Evolutionary conservation across 2,329 filamentous ascomycete species (phyloP).

Genomic region (Alternaria consortialis): DNA sequence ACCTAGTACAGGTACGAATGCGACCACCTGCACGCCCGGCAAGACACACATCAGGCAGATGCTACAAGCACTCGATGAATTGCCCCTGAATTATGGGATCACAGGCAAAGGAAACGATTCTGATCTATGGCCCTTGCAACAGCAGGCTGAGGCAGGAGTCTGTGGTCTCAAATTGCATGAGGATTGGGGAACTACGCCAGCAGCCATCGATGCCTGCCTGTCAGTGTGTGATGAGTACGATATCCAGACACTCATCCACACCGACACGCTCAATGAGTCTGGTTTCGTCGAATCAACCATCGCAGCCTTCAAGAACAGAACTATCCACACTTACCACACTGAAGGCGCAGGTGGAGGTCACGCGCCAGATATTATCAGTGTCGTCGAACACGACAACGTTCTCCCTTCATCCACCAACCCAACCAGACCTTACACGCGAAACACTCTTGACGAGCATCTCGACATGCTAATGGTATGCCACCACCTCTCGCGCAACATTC

Average conservation of each 20-base stretch:
- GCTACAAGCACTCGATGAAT: conserved; percentile 82
- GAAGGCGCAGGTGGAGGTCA: conserved; percentile 95
- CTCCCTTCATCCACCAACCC: conserved; percentile 92
- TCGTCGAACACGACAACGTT: conserved; percentile 88
- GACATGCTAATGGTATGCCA: conserved; percentile 99
- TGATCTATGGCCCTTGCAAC: conserved; percentile 72
- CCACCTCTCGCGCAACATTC: conserved; percentile 89
- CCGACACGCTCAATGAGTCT: conserved; percentile 94
- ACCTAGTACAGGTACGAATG: conserved; percentile 89
- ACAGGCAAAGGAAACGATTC: conserved; percentile 95
- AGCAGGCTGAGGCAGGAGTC: conserved; percentile 83
- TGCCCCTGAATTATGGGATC: conserved; percentile 89
- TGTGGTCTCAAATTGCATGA: conserved; percentile 95
- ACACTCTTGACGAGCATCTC: conserved; percentile 94
- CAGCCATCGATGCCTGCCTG: conserved; percentile 85
- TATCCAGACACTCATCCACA: conserved; percentile 93
- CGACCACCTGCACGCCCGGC: conserved; percentile 92
- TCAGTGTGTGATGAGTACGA: conserved; percentile 88
- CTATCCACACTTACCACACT: conserved; percentile 96
- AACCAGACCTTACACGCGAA: conserved; percentile 86
- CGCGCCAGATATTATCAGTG: conserved; percentile 93
- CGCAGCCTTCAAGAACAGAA: conserved; percentile 81
- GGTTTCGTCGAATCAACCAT: conserved; percentile 96
- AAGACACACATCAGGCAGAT: conserved; percentile 85
- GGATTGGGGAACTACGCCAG: conserved; percentile 92